These are phyloP conservation scores for Rhizopogon salebrosus DNA, from an alignment of 768 basidiomycete species.

Conservation along the genomic window DNA sequence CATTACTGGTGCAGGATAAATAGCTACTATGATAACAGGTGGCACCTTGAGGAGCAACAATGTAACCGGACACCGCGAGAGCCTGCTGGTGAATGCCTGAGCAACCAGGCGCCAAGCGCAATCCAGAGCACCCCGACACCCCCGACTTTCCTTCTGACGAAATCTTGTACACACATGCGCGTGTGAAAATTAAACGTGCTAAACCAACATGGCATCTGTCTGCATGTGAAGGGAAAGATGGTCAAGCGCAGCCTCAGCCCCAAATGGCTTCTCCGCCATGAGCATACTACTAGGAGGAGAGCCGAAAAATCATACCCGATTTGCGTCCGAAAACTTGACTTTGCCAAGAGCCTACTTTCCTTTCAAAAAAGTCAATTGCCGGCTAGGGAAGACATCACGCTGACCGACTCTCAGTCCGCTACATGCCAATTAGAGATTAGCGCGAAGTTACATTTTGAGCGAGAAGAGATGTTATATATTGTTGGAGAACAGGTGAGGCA, in stretches of 20 bases:
- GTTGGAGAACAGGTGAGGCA: background rate
- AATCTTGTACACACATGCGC: background rate
- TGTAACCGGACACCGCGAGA: background rate
- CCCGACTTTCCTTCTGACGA: background rate
- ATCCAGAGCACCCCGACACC: no score
- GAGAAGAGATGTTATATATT: background rate
- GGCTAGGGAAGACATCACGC: background rate
- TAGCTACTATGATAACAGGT: background rate
- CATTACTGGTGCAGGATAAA: background rate
- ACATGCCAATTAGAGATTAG: background rate
- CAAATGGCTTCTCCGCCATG: background rate
- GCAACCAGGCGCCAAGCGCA: no score
- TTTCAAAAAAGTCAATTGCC: background rate
- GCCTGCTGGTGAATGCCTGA: no score
- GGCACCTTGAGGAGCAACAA: background rate
- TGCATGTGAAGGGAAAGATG: background rate
- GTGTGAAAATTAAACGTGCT: background rate
- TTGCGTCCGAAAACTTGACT: background rate
- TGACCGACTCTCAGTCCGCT: background rate
- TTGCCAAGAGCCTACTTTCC: background rate
- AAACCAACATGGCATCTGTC: background rate
- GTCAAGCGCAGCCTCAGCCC: background rate
- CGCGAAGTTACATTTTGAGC: background rate
- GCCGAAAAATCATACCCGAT: slow-evolving; percentile 1
- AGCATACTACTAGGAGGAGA: background rate